Percentiles rank a stretch among this genome's conserved stretches.
Conservation (phyloP, 1,284 basidiomycete species). For the Ganoderma lingzhi region DNA sequence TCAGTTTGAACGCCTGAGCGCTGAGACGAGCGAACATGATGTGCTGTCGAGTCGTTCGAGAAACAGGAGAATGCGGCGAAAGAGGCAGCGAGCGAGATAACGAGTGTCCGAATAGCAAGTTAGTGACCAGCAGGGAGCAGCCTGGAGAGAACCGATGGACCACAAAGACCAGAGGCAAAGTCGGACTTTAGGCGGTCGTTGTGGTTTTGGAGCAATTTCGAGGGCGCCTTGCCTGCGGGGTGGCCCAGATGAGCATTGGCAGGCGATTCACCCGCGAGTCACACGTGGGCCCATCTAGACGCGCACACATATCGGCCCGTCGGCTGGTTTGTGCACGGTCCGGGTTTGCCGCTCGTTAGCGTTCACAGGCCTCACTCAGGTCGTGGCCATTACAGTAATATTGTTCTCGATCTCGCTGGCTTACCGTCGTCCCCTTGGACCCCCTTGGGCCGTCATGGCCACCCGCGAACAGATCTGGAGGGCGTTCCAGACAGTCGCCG, state of each 20-base stretch:
- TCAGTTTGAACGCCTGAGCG: conserved; percentile 38
- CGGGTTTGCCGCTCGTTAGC: too few species aligned
- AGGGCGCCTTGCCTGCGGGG: conserved; percentile 20
- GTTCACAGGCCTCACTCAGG: not conserved
- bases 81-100: conserved; percentile 11
- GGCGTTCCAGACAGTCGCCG: conserved; percentile 30
- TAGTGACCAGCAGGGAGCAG: conserved; percentile 3
- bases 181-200: conserved; percentile 1
- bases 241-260: conserved; percentile 27
- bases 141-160: not conserved
- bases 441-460: conserved; percentile 23
- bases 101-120: conserved; percentile 11
- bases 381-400: not conserved
- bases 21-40: conserved; percentile 41
- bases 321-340: not conserved
- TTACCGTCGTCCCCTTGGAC: conserved; percentile 13
- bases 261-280: not conserved
- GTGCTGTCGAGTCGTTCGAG: conserved; percentile 7
- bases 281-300: conserved; percentile 6
- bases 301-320: not conserved
- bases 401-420: not conserved
- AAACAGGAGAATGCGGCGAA: conserved; percentile 14
- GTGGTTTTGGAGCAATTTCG: conserved; percentile 6
- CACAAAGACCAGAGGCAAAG: conserved; percentile 8
- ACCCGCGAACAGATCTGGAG: conserved; percentile 32